Conservation (phyloP, 1,284 basidiomycete genomes). For the Athelia psychrophila region DNA sequence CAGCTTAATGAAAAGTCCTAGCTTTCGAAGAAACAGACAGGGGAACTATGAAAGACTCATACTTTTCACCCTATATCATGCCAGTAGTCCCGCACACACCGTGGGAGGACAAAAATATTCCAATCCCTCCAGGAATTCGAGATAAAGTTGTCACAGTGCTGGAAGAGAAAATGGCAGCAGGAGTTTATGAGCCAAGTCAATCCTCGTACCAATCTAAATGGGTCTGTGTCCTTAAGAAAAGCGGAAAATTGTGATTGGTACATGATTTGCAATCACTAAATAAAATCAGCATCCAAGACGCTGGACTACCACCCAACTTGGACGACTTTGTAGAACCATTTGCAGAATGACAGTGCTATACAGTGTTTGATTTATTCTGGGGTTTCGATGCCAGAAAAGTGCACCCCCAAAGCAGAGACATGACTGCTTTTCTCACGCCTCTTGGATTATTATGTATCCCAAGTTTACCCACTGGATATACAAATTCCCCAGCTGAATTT, state of each 20-base stretch:
- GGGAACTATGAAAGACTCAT: conserved; percentile 29
- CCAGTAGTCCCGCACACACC: conserved; percentile 30
- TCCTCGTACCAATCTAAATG: conserved; percentile 24
- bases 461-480: conserved; percentile 32
- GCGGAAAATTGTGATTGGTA: conserved; percentile 22
- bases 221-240: conserved; percentile 29
- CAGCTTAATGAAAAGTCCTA: conserved; percentile 23
- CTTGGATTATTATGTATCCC: conserved; percentile 28
- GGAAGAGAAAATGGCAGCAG: conserved; percentile 19
- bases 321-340: conserved; percentile 16
- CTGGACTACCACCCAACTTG: conserved; percentile 27
- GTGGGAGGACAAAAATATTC: conserved; percentile 33
- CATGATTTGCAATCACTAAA: conserved; percentile 27
- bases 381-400: conserved; percentile 17
- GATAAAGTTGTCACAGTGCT: conserved; percentile 30
- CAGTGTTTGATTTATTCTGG: conserved; percentile 14
- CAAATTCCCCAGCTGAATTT: conserved; percentile 32
- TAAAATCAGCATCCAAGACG: conserved; percentile 18
- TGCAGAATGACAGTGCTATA: conserved; percentile 15
- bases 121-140: conserved; percentile 34
- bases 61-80: conserved; percentile 33
- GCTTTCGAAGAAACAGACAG: conserved; percentile 31
- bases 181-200: conserved; percentile 22
- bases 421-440: conserved; percentile 18
- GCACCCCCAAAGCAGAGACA: conserved; percentile 10